Evolutionary conservation across 176 grass and related monocot genomes (phyloP).

Genomic region (Cymbopogon citratus): DNA sequence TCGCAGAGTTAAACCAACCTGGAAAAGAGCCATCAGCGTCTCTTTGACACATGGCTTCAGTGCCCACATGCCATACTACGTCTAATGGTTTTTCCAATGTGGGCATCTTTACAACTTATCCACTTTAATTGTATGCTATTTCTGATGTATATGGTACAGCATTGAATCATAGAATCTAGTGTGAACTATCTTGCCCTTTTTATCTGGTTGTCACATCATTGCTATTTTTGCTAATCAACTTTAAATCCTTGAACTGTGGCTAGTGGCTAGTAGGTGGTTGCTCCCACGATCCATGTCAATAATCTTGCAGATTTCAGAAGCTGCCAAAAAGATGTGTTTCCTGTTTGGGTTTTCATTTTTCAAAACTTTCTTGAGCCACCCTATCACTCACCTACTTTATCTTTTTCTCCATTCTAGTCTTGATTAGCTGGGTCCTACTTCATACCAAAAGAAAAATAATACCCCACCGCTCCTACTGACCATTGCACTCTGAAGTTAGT

Average conservation of each 20-base stretch:
- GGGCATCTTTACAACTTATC: background rate
- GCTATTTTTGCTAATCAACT: conserved; percentile 19
- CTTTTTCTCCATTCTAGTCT: conserved; percentile 9
- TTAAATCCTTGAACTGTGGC: conserved; percentile 1
- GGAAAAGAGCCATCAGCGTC: background rate
- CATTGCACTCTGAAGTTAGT: conserved; percentile 19
- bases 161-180: conserved; percentile 1
- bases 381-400: background rate
- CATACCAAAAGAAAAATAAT: conserved; percentile 19
- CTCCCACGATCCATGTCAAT: conserved; percentile 12
- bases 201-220: conserved; percentile 8
- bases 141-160: background rate
- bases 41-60: background rate
- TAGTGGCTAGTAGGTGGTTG: background rate
- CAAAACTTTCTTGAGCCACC: conserved; percentile 1
- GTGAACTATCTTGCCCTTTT: background rate
- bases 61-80: background rate
- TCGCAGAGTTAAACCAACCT: background rate
- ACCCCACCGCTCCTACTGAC: background rate
- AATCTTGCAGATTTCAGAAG: conserved; percentile 16
- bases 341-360: background rate
- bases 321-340: conserved; percentile 5
- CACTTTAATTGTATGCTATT: background rate
- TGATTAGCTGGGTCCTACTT: conserved; percentile 27
- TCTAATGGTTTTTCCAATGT: background rate